Conservation (phyloP, 345 rosid genomes). For the Garcia nutans region DNA sequence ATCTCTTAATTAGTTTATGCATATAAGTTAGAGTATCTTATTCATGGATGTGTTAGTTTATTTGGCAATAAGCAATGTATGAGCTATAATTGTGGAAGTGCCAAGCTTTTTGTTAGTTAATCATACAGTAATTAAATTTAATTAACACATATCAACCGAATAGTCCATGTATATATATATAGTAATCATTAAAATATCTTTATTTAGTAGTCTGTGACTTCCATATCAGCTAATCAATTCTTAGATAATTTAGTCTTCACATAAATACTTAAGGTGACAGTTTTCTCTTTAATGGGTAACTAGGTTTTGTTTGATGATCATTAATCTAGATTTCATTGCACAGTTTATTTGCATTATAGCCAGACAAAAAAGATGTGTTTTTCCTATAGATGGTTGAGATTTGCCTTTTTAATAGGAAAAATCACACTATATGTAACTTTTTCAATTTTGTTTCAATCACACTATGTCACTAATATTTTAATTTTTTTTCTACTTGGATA, state of each 20-base stretch:
- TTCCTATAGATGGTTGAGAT: too few species aligned
- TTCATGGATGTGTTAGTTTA: conserved; percentile 15
- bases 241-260: not conserved
- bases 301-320: not conserved
- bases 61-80: conserved; percentile 27
- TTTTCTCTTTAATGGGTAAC: not conserved
- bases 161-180: not conserved
- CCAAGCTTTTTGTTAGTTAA: not conserved
- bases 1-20: not conserved
- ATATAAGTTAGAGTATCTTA: conserved; percentile 17
- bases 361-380: too few species aligned
- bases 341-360: not conserved
- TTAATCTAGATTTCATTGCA: too few species aligned
- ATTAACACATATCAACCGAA: not conserved
- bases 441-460: too few species aligned
- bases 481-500: too few species aligned
- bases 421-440: too few species aligned
- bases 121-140: not conserved
- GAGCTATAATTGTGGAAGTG: not conserved
- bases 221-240: not conserved
- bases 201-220: conserved; percentile 1
- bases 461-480: too few species aligned
- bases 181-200: not conserved
- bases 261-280: not conserved
- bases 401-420: too few species aligned